Conservation (phyloP, 192 early-diverging fungal genomes). For the Allomyces javanicus region DNA sequence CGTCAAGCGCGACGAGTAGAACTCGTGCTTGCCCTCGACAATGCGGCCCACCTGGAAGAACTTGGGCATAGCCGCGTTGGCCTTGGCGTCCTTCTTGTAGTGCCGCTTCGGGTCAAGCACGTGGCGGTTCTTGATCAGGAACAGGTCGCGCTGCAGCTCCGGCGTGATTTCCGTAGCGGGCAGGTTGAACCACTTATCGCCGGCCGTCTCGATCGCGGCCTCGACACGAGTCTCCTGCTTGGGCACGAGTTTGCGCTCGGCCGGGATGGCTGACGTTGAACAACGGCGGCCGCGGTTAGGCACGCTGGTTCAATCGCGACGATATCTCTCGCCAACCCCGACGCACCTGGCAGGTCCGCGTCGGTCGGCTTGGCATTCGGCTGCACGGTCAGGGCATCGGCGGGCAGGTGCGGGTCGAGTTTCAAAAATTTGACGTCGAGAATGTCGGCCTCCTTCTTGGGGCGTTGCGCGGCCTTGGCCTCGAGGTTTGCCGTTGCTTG, state of each 20-base stretch:
- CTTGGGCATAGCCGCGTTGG: conserved; percentile 46
- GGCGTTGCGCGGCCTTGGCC: no score
- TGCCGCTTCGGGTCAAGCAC: conserved; percentile 83
- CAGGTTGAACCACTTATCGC: conserved; percentile 69
- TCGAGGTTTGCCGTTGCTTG: no score
- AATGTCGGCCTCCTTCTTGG: no score
- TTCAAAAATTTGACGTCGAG: no score
- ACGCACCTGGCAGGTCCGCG: no score
- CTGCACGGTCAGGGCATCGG: no score
- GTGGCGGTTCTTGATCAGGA: conserved; percentile 62
- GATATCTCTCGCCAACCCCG: no score
- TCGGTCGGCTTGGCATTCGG: no score
- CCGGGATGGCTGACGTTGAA: no score
- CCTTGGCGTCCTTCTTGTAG: conserved; percentile 60
- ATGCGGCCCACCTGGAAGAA: conserved; percentile 92
- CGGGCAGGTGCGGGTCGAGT: no score
- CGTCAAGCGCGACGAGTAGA: conserved; percentile 66
- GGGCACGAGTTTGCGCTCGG: not conserved
- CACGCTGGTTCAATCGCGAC: no score
- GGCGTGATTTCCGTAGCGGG: conserved; percentile 60
- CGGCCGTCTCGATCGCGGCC: not conserved
- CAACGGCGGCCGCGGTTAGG: no score
- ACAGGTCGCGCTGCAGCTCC: conserved; percentile 75
- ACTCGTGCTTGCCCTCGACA: conserved; percentile 68
- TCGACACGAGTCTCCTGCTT: not conserved